Base-by-base conservation (phyloP, 345 rosid species). In the Aquilaria malaccensis region DNA sequence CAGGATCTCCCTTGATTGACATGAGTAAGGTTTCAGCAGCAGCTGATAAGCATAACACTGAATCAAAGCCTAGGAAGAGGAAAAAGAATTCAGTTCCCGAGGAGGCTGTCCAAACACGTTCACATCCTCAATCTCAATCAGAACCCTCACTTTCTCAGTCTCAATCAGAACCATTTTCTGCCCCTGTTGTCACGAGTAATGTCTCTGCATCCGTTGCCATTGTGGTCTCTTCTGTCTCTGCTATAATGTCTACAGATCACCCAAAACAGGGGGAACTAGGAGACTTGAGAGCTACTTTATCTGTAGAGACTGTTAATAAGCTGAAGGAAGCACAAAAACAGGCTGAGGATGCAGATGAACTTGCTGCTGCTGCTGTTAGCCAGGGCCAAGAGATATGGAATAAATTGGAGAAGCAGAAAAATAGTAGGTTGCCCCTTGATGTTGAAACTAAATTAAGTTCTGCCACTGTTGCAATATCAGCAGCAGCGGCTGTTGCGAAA, bases 401-500 rank as follows among this genome's bases (percentile, higher is more conserved):
- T 75, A 84, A 71, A 77, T 71, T 95, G 69, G 84, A 75, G 53
- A 75, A 69, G 70, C 88, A 85, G 63, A 83, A 72, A 70, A 74
- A 73, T 67, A 66, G 83, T 50, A 81, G 85, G 51, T 74, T 81
- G 70, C 77, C 53, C 33, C 61, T 81, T 48, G 93, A 88, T 66
- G 77, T 71, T 62, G 89, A 91, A 77, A 76, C 74, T 58, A 85
- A 75, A 62, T 69, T 95, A 74, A 85, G 89, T 67, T 85, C 87
- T n/a, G 97, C 98, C 62, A 94, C 96, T 58, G 81, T 77, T 81
- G 89, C 95, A 14, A 69, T 84, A 61, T 85, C 95, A 50, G 88
- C 95, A 33, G 98, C 99, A 2, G 88, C 96, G 70, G 85, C 99
- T 48, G 96, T 91, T 76, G 99, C 98, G 46, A 91, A 84, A 71